Evolutionary conservation across 257 asterid genomes (phyloP), one percentile per base, ranked within the genome.

Genomic region (Lantana camara): DNA sequence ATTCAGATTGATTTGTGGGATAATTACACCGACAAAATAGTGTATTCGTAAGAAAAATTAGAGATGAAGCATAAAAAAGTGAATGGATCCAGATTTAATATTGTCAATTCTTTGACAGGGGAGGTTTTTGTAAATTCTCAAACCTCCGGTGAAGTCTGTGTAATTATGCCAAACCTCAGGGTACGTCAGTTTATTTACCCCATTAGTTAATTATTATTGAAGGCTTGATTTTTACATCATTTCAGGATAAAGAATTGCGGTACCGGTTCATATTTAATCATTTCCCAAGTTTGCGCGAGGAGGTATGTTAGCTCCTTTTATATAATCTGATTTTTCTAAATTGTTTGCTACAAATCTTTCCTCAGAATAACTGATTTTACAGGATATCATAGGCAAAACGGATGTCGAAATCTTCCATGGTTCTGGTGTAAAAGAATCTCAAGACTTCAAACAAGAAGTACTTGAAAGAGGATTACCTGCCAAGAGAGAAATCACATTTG

Each of bases 381-480:
- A 86, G 95, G 95, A 86, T 62, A 83, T 86, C 50, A 86, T 86
- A 63, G 95, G 95, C 23, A 86, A 83, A 77, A 86, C 90, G 10
- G 95, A 86, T 63, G 80, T 86, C 9, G 91, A 86, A 65, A 86
- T 86, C 53, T 86, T 86, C 66, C 63, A 76, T 8, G 95, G 95
- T 58, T 61, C 83, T 7, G 95, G 91, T 60, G 90, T 83, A 17
- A 86, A 83, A 79, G 95, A 86, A 73, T 86, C 95, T 59, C 95
- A 86, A 54, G 95, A 86, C 57, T 86, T 86, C 77, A 83, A 86
- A 77, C 65, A 66, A 74, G 95, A 86, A 68, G 91, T 86, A 64
- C 60, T 86, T 47, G 95, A 86, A 72, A 74, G 82, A 32, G 88
- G 95, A 60, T 63, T 66, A 60, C 83, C 91, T 9, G 84, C 86